Base-by-base conservation (phyloP, 176 grass and related monocot genomes). In the Aegilops sharonensis region DNA sequence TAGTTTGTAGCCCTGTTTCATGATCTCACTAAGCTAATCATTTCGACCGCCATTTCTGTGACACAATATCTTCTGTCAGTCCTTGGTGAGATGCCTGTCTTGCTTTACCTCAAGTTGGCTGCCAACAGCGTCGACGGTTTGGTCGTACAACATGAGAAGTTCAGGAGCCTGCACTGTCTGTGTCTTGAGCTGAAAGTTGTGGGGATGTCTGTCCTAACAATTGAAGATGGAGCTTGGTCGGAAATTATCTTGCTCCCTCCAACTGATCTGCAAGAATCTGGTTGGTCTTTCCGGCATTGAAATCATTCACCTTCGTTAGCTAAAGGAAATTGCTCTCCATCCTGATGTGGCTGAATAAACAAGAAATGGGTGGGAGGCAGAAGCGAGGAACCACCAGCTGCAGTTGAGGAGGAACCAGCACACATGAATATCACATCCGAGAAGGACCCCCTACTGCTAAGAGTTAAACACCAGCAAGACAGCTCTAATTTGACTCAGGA, bases 321-420 rank as follows among this genome's bases (percentile, higher is more conserved):
- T 82, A 31, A 64, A 42, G 43, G 70, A 87, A 56, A 17, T 87
- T 0, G 17, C 20, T 40, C 56, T 87, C 12, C 37, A 80, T 50
- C 17, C 37, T 5, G 1, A 24, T 8, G 20, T 80, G 54, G 24
- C 15, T 11, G 2, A 18, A 3, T 0, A 13, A 24, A 20, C 77
- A 63, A 62, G 37, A 35, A 7, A 31, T 13, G 25, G 3, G 9
- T 86, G 85, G 85, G 67, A 34, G 11, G 59, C 12, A 43, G 40
- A 11, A 9, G 79, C 39, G 0, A 32, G 25, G 78, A 66, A 11
- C 0, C 57, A 79, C 36, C 78, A n/a, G 64, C 11, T 66, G 64
- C 15, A 3, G 5, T 1, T 31, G 9, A 66, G 12, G 27, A 66
- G 13, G 9, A n/a, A n/a, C n/a, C 32, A 8, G 8, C n/a, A n/a